Percentiles rank a stretch among this genome's conserved stretches.
Conservation (phyloP, 345 rosid genomes). For the Eucalyptus victrix region DNA sequence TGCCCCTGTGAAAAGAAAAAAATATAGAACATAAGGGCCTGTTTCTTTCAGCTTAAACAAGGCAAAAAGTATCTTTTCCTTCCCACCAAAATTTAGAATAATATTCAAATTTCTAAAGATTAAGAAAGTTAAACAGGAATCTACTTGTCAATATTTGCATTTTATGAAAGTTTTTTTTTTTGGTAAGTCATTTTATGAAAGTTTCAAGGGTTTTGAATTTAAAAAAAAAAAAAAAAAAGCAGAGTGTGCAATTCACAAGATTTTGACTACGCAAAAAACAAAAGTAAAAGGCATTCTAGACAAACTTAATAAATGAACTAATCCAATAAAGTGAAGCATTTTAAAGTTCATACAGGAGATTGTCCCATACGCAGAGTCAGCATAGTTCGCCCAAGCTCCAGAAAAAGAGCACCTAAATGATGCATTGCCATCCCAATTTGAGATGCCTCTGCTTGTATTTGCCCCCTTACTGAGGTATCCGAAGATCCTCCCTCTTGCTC, state of each 20-base stretch:
- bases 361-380: slow-evolving; percentile 73
- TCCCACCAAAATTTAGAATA: background rate
- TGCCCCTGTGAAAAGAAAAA: slow-evolving; percentile 37
- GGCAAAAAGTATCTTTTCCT: background rate
- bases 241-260: background rate
- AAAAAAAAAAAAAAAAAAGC: background rate
- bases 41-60: background rate
- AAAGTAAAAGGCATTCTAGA: background rate
- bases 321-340: background rate
- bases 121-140: background rate
- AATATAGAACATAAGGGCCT: background rate
- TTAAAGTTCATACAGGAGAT: slow-evolving; percentile 44
- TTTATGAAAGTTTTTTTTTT: background rate
- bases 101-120: background rate
- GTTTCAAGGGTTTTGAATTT: background rate
- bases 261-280: background rate
- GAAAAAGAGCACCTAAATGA: slow-evolving; percentile 78
- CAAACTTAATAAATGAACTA: background rate
- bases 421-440: slow-evolving; percentile 75
- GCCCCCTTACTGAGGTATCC: slow-evolving; percentile 49
- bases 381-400: slow-evolving; percentile 93
- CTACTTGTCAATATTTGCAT: background rate
- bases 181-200: background rate
- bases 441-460: slow-evolving; percentile 66
- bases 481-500: slow-evolving; percentile 65